These are phyloP conservation scores for Orobanche coerulescens DNA, from an alignment of 257 asterid species.

Conservation along the genomic window DNA sequence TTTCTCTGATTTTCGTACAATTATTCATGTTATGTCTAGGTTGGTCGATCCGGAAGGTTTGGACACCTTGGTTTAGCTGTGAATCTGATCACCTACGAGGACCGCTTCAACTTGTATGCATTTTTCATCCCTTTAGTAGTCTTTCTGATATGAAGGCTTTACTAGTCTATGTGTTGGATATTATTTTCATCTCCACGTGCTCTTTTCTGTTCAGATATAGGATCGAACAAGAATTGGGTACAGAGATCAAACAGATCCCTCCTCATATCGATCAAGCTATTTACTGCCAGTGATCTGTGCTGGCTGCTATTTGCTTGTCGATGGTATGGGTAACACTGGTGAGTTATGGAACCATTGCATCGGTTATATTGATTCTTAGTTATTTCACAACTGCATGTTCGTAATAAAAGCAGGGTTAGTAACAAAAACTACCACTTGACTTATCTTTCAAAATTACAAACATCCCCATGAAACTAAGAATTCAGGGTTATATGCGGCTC, in stretches of 20 bases:
- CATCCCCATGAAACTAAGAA: not conserved
- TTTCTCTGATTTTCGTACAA: not conserved
- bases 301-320: conserved; percentile 16
- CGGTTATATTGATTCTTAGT: not conserved
- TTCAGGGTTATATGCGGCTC: too few species aligned
- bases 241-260: conserved; percentile 87
- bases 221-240: conserved; percentile 90
- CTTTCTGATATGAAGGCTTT: not conserved
- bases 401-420: not conserved
- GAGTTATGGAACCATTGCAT: conserved; percentile 17
- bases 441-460: not conserved
- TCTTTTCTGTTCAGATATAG: conserved; percentile 45
- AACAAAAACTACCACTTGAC: not conserved
- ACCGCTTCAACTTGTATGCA: conserved; percentile 77
- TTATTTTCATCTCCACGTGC: conserved; percentile 10
- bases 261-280: conserved; percentile 77
- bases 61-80: conserved; percentile 95
- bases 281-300: conserved; percentile 53
- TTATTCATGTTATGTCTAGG: conserved; percentile 35
- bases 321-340: conserved; percentile 26
- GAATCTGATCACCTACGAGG: conserved; percentile 78
- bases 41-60: conserved; percentile 90
- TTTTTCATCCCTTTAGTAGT: not conserved
- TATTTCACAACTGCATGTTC: not conserved
- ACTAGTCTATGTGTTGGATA: not conserved